Percentiles rank a stretch among this genome's conserved stretches.
phyloP scores from a whole-genome alignment of 305 asterid genomes.

The Solanum hybrid region DNA sequence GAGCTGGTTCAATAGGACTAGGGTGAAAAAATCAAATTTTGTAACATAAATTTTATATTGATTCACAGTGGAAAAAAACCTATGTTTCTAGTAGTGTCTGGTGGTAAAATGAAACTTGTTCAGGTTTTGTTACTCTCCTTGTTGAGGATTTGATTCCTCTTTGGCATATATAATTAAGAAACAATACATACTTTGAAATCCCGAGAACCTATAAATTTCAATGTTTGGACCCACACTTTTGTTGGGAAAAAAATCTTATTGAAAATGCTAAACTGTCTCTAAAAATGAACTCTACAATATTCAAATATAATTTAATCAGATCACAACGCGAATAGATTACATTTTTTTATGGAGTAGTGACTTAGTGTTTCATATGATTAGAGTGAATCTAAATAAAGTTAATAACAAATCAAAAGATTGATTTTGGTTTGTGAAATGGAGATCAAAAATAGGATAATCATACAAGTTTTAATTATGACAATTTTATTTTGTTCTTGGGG shows the following conservation, averaged over 20 bases:
- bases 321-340: accelerated
- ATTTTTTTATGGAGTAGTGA: background rate
- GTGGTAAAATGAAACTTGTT: background rate
- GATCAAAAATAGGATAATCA: background rate
- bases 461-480: slow-evolving; percentile 5
- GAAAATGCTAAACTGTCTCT: accelerated
- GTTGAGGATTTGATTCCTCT: background rate
- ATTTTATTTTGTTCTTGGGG: background rate
- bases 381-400: background rate
- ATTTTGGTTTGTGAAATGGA: background rate
- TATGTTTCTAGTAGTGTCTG: background rate
- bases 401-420: background rate
- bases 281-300: background rate
- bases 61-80: background rate
- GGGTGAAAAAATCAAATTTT: background rate
- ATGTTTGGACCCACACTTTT: background rate
- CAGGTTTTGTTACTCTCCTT: background rate
- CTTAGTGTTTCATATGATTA: background rate
- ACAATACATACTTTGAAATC: background rate
- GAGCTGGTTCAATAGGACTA: background rate
- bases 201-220: background rate
- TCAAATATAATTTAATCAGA: background rate
- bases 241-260: background rate
- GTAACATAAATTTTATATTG: background rate
- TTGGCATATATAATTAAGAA: background rate